These are phyloP conservation scores for Fusarium graminum DNA, from an alignment of 2,329 filamentous ascomycete species.

Conservation along the genomic window DNA sequence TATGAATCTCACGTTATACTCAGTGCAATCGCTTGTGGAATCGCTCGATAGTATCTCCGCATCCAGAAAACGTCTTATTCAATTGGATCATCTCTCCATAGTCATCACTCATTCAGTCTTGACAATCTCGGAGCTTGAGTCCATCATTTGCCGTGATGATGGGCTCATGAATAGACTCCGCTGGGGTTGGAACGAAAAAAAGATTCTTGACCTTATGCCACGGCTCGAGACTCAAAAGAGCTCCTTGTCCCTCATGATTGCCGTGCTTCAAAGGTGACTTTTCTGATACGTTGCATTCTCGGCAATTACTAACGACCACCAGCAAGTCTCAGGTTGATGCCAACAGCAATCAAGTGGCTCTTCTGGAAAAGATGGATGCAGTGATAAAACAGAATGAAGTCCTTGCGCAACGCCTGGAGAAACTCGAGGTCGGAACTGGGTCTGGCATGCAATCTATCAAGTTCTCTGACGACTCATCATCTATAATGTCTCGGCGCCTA, in stretches of 20 bases:
- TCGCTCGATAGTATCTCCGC: slow-evolving; percentile 1
- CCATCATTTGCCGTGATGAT: slow-evolving; percentile 9
- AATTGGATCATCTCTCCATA: slow-evolving; percentile 10
- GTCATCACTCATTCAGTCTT: slow-evolving; percentile 12
- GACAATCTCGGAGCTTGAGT: slow-evolving; percentile 16
- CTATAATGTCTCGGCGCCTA: neutral
- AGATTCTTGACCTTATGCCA: slow-evolving; percentile 1
- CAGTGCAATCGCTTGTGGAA: neutral
- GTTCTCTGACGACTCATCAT: slow-evolving; percentile 15
- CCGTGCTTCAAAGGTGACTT: slow-evolving; percentile 12
- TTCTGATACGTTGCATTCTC: too few species aligned
- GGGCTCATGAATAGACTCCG: slow-evolving; percentile 7
- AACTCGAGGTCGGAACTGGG: neutral
- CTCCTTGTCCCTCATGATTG: slow-evolving; percentile 11
- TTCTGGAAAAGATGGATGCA: slow-evolving; percentile 12
- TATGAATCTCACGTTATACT: slow-evolving; percentile 15
- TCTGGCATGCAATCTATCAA: slow-evolving; percentile 12
- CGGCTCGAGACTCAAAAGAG: slow-evolving; percentile 14
- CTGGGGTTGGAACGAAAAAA: slow-evolving; percentile 15
- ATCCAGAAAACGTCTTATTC: slow-evolving; percentile 5
- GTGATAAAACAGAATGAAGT: slow-evolving; percentile 6
- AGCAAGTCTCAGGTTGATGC: slow-evolving; percentile 11
- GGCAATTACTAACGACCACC: too few species aligned
- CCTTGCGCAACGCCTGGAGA: slow-evolving; percentile 5
- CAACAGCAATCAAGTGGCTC: slow-evolving; percentile 1